Base-by-base conservation (phyloP, 2,329 filamentous ascomycete genomes). In the Penicillium olsonii region DNA sequence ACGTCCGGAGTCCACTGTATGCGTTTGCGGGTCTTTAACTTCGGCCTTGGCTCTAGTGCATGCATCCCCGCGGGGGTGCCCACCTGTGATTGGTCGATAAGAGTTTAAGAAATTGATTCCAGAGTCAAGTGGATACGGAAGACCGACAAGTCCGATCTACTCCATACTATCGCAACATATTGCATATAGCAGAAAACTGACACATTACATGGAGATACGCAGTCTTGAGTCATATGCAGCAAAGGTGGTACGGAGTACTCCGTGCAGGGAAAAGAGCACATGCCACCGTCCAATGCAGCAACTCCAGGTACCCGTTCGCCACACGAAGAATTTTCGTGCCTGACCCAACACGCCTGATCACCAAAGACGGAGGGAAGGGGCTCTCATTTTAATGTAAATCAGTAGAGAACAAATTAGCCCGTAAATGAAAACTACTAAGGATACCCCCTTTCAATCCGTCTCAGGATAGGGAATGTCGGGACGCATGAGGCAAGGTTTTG, bases 41-140 rank as follows among this genome's bases (percentile, higher is more conserved):
- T 35, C n/a, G 33, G 17, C 6, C 27, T 31, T 12, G 14, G 27
- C 10, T 11, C 27, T 35, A 35, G 12, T 11, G 27, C 34, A 33
- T 31, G 24, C 6, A 10, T 5, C 12, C 33, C 34, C 33, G 45
- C 37, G 44, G 38, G 10, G 9, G 26, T 3, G 17, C 18, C 8
- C 18, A 12, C 2, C 9, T 12, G 11, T 59, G 48, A 57, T 60
- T 60, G 57, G 57, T 2, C 11, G 8, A 34, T 5, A 3, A 5
- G 5, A 14, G 33, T 49, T 50, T 59, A 55, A 59, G 42, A 48
- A 53, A 31, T n/a, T n/a, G 5, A n/a, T n/a, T n/a, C 29, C 14
- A 31, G 12, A n/a, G 12, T 31, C 12, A 48, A 15, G 42, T 47
- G 33, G 35, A 26, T 38, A 47, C 34, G 27, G 27, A 35, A 42